These are phyloP conservation scores for Xylariales sp. DNA, from an alignment of 2,329 filamentous ascomycete genomes.

Conservation along the genomic window DNA sequence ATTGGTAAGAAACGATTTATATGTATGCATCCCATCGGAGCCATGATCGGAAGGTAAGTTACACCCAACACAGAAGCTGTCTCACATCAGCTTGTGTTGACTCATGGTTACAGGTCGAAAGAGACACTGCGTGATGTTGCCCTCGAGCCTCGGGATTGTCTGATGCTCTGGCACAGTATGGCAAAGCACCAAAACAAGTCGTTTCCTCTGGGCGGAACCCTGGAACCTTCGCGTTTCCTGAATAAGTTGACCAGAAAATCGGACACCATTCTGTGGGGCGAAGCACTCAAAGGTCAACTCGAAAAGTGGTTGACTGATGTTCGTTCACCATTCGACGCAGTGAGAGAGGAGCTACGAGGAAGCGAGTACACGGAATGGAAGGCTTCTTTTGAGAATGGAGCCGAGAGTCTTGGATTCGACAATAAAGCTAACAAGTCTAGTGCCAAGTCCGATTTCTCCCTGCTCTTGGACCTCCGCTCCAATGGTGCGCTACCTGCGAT, in stretches of 20 bases:
- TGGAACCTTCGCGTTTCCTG: constrained; percentile 46
- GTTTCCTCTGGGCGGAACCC: constrained; percentile 43
- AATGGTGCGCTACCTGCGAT: constrained; percentile 68
- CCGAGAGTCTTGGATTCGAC: not conserved
- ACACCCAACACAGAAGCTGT: too few species aligned
- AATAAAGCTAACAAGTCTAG: constrained; percentile 3
- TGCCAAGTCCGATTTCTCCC: constrained; percentile 44
- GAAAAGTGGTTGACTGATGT: constrained; percentile 54
- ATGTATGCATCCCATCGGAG: constrained; percentile 60
- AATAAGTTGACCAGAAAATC: constrained; percentile 56
- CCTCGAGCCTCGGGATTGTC: constrained; percentile 68
- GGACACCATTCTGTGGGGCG: constrained; percentile 64
- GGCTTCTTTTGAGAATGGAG: constrained; percentile 23
- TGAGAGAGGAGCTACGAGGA: constrained; percentile 41
- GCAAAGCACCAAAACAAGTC: constrained; percentile 45
- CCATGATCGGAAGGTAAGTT: too few species aligned
- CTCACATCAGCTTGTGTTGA: too few species aligned
- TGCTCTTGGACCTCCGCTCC: constrained; percentile 56
- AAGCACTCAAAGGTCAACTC: constrained; percentile 53
- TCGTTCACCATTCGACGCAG: constrained; percentile 34
- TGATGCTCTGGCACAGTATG: constrained; percentile 63
- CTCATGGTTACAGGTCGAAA: constrained; percentile 52
- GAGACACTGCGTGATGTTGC: constrained; percentile 63
- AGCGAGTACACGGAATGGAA: too few species aligned
- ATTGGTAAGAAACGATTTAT: too few species aligned